Base-by-base conservation (phyloP, 2,329 filamentous ascomycete species). In the Colletotrichum sp. region DNA sequence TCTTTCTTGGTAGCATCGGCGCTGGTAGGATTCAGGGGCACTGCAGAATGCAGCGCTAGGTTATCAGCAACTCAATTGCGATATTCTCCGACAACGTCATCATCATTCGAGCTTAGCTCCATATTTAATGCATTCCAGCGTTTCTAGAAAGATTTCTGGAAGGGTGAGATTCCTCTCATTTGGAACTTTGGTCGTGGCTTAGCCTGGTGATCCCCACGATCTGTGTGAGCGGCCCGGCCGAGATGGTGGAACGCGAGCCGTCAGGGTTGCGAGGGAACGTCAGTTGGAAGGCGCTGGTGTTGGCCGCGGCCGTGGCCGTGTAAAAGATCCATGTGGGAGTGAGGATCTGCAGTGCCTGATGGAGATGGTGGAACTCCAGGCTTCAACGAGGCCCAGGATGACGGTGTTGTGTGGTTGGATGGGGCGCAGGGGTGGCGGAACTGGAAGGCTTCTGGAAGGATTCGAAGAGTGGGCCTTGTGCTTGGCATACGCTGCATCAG, bases 401-500 rank as follows among this genome's bases (percentile, higher is more conserved):
- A 66, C 60, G 60, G 60, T 65, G 24, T 34, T 14, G 55, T 60
- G n/a, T 60, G 16, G 48, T 52, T 48, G 36, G 28, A 61, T 61
- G 48, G 30, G 68, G 68, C 21, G 36, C 68, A 74, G 72, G 68
- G 61, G 72, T 75, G 74, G 74, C 74, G 70, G 48, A 69, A 73
- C 18, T 43, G 74, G 64, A 75, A 75, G 57, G 64, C 57, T 75
- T 73, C 74, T 69, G 57, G 74, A 75, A 75, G 70, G 70, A 73
- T 68, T 75, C 59, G 32, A 39, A 3, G 43, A 16, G 70, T 52
- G 74, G 64, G 26, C 7, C 2, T 10, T 18, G 9, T 24, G 43
- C 72, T 66, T 57, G 30, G 68, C 60, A 7, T 32, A 13, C 26
- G 34, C 32, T 21, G n/a, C 43, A 52, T 52, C n/a, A 52, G 43